Percentiles rank a stretch among this genome's conserved stretches.
phyloP scores from a whole-genome alignment of 805 yeast species.

The Hanseniaspora taiwanica region DNA sequence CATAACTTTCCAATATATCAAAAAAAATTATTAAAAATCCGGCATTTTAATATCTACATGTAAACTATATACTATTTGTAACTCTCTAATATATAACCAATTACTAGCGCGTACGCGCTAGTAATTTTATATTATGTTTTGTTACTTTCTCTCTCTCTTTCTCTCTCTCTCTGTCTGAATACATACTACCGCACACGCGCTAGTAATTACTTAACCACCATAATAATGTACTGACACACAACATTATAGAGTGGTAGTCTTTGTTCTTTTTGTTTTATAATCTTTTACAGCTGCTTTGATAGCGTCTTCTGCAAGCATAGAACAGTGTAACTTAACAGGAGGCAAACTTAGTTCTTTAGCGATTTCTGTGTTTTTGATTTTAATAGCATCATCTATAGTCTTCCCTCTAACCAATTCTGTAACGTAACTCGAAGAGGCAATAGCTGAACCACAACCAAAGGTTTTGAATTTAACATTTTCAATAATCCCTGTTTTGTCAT shows the following conservation, averaged over 20 bases:
- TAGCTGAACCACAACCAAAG: conserved; percentile 98
- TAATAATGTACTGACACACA: too few relatives aligned
- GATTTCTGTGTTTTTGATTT: conserved; percentile 84
- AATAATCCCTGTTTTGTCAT: conserved; percentile 79
- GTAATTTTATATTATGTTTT: too few relatives aligned
- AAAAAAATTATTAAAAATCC: too few relatives aligned
- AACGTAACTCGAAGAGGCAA: conserved; percentile 89
- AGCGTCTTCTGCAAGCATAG: conserved; percentile 98
- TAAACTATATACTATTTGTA: too few relatives aligned
- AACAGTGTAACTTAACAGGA: conserved; percentile 94
- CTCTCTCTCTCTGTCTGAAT: too few relatives aligned
- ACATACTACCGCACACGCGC: too few relatives aligned
- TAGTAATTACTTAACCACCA: too few relatives aligned
- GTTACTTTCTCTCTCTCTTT: too few relatives aligned
- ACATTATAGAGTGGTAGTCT: conserved; percentile 13
- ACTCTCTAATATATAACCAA: too few relatives aligned
- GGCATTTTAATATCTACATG: too few relatives aligned
- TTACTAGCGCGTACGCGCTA: too few relatives aligned
- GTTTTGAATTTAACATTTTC: conserved; percentile 96
- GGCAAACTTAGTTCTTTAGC: conserved; percentile 92
- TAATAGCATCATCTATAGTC: conserved; percentile 84
- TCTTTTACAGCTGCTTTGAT: conserved; percentile 95
- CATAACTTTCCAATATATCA: too few relatives aligned
- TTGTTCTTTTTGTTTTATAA: conserved; percentile 76
- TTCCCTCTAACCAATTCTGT: conserved; percentile 93